Conservation (phyloP, 2,329 filamentous ascomycete species). For the Ceratocystiopsis sp. region DNA sequence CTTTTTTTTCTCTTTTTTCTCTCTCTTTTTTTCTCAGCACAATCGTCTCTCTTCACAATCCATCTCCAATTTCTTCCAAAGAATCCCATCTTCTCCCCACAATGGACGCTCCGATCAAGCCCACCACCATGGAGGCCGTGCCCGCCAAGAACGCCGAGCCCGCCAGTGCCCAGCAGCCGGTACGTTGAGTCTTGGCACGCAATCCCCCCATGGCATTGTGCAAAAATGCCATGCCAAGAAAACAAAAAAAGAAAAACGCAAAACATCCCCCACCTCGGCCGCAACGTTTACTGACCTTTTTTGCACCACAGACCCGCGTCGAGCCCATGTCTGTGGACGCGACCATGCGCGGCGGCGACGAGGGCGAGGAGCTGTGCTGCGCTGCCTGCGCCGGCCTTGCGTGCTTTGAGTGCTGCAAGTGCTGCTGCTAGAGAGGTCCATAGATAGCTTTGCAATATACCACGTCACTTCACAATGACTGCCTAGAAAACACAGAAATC, state of each 20-base stretch:
- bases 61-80: not conserved
- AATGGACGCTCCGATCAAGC: conserved; percentile 11
- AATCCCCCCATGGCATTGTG: no score
- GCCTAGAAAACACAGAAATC: no score
- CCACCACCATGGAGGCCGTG: conserved; percentile 8
- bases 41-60: no score
- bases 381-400: conserved; percentile 13
- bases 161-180: conserved; percentile 11
- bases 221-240: no score
- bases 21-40: not conserved
- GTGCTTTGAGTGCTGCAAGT: conserved; percentile 12
- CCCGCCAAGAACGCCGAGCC: conserved; percentile 11
- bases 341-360: conserved; percentile 12
- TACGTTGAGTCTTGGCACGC: conserved; percentile 6
- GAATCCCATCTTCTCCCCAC: not conserved
- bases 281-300: not conserved
- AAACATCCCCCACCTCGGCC: no score
- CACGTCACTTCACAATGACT: no score
- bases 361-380: conserved; percentile 12
- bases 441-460: not conserved
- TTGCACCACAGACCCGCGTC: conserved; percentile 3
- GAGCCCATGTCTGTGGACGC: conserved; percentile 12
- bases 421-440: conserved; percentile 7
- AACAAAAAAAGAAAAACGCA: not conserved
- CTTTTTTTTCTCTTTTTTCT: not conserved